Base-by-base conservation (phyloP, 345 rosid genomes). In the Linum trigynum region DNA sequence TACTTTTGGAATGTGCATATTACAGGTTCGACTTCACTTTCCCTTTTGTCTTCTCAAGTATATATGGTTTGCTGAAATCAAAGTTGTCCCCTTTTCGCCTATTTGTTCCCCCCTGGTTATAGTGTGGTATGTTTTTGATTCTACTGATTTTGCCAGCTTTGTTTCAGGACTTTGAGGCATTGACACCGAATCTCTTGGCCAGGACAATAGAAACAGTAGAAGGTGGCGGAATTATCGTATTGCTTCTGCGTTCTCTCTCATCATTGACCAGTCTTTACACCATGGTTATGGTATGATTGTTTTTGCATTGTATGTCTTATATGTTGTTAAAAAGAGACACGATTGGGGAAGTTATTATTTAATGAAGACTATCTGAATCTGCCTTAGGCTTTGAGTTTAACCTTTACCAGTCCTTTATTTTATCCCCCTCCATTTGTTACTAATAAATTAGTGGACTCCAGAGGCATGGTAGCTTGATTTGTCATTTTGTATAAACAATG, bases 181-280 rank as follows among this genome's bases (percentile, higher is more conserved):
- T 94, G 72, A 90, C 99, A 42, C 99, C 97, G 35, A 94, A 94
- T 83, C 85, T 94, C 39, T 79, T 90, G 62, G 99, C 97, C 23
- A 90, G 99, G 74, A 94, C 99, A 3, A 86, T 90, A 65, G 99
- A 94, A 77, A 94, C 99, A 17, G 99, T 94, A 61, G 88, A 94
- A 74, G 99, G 99, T 65, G 99, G 97, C 55, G 99, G 99, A 61
- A 62, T 94, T 71, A 76, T 94, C 74, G 77, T 94, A 10, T 72
- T 94, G 75, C 72, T 94, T 71, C 82, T 94, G 12, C 89, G 88
- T 38, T 88, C 97, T 69, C 94, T 94, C 57, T 70, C 85, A 45
- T 90, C 96, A 0, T 72, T 94, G 72, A 94, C 99, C 71, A 85
- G 96, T 74, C 83, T 94, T 40, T 94, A 67, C 81, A 90, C 97